Conservation (phyloP, 1,284 basidiomycete species). For the Phlebopus sp. region DNA sequence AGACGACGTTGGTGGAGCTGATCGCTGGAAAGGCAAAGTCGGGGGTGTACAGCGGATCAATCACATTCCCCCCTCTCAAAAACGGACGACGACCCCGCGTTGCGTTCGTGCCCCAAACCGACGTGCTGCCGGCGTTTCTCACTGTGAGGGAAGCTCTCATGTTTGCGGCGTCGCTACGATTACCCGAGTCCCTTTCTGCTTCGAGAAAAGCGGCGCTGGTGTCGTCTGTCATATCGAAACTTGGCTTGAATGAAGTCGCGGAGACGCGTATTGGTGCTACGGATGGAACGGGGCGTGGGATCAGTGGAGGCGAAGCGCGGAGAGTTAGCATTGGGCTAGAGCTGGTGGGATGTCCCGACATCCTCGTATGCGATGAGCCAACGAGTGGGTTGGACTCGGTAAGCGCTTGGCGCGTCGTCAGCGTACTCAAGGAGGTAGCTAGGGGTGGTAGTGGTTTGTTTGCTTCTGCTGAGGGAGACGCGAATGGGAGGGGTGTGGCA, state of each 20-base stretch:
- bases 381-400: conserved; percentile 85
- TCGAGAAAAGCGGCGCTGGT: conserved; percentile 68
- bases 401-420: conserved; percentile 77
- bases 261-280: conserved; percentile 70
- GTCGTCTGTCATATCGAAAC: conserved; percentile 65
- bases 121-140: conserved; percentile 74
- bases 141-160: conserved; percentile 82
- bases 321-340: conserved; percentile 84
- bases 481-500: conserved; percentile 38
- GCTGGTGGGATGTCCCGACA: conserved; percentile 75
- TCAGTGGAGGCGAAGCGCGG: conserved; percentile 85
- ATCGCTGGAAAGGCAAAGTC: conserved; percentile 76
- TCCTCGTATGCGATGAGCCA: conserved; percentile 82
- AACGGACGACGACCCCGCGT: conserved; percentile 45
- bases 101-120: conserved; percentile 85
- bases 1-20: conserved; percentile 83
- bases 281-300: conserved; percentile 58
- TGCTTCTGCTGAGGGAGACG: conserved; percentile 15
- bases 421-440: conserved; percentile 72
- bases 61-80: conserved; percentile 50
- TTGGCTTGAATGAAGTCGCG: conserved; percentile 72
- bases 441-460: conserved; percentile 45
- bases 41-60: conserved; percentile 63
- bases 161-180: conserved; percentile 79
- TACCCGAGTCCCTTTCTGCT: conserved; percentile 77